These are phyloP conservation scores for Globisporangium nagaii DNA, from an alignment of 352 stramenopile genomes.

Conservation along the genomic window DNA sequence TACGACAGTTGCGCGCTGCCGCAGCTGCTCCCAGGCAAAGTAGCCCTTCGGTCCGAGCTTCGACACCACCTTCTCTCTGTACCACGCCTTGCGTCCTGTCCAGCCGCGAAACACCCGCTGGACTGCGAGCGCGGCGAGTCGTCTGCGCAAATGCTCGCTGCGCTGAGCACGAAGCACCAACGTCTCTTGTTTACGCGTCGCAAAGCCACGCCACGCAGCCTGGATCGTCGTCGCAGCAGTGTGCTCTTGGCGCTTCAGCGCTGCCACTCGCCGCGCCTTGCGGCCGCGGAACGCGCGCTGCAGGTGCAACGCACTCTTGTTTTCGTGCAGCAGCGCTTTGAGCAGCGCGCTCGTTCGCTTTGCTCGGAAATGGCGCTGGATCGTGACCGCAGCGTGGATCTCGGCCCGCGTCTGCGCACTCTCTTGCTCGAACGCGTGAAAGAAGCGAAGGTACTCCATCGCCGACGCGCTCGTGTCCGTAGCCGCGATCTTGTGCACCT, in stretches of 20 bases:
- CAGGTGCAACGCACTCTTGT: constrained; percentile 46
- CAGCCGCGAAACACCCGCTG: constrained; percentile 61
- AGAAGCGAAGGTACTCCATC: constrained; percentile 76
- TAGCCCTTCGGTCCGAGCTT: constrained; percentile 45
- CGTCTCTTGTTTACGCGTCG: constrained; percentile 26
- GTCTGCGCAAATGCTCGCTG: constrained; percentile 17
- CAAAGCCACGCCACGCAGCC: constrained; percentile 36
- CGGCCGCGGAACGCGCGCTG: constrained; percentile 64
- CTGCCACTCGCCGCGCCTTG: constrained; percentile 34
- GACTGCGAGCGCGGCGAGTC: constrained; percentile 29
- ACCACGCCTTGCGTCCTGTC: constrained; percentile 24
- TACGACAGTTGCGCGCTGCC: constrained; percentile 19
- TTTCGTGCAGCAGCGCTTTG: constrained; percentile 44
- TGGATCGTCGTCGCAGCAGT: constrained; percentile 43
- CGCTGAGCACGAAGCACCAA: constrained; percentile 7
- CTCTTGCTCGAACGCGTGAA: constrained; percentile 56
- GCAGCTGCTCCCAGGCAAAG: constrained; percentile 54
- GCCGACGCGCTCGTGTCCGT: constrained; percentile 32
- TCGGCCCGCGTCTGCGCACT: constrained; percentile 42
- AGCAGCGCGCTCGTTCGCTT: constrained; percentile 35
- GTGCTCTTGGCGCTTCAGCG: constrained; percentile 26
- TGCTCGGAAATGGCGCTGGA: constrained; percentile 62
- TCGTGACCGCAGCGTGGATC: constrained; percentile 39
- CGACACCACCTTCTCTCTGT: constrained; percentile 40
- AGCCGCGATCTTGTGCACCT: constrained; percentile 43